Conservation (phyloP, 2,329 filamentous ascomycete species). For the Aspergillus bombycis region DNA sequence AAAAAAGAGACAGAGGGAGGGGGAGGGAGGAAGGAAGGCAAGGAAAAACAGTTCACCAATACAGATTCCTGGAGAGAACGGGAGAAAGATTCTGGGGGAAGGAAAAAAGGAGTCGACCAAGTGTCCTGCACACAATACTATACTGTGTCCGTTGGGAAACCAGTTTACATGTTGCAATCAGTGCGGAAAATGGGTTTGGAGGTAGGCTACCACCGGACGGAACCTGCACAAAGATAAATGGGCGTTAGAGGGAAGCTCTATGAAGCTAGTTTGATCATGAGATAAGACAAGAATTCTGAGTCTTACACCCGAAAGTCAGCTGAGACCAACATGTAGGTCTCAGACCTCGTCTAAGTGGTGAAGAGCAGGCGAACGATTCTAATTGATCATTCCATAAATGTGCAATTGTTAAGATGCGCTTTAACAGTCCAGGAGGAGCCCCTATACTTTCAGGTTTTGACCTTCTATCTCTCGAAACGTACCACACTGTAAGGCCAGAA, state of each 20-base stretch:
- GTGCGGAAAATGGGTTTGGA: not conserved
- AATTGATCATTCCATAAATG: not conserved
- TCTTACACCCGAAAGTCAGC: not conserved
- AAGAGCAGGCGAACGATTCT: not conserved
- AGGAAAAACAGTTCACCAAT: constrained; percentile 9
- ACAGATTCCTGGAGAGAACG: not conserved
- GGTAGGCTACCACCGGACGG: not conserved
- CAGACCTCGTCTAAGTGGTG: not conserved
- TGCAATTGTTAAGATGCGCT: not conserved
- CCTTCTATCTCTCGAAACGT: not conserved
- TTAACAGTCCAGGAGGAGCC: not conserved
- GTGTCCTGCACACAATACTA: constrained; percentile 22
- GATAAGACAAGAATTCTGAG: not conserved
- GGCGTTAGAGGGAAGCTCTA: not conserved
- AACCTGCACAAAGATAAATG: constrained; percentile 1
- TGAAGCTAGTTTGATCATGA: constrained; percentile 6
- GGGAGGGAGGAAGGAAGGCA: constrained; percentile 1
- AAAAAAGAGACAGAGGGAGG: too few species aligned
- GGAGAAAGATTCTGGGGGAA: not conserved
- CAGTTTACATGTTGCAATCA: constrained; percentile 18
- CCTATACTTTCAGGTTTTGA: not conserved
- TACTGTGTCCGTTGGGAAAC: constrained; percentile 5
- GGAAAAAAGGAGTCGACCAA: constrained; percentile 2
- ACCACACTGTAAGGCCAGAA: not conserved
- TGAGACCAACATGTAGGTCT: not conserved